A percentile compares a stretch with the other conserved stretches of the same genome.
Conservation (phyloP, 352 stramenopile genomes). For the Pythium apleroticum region DNA sequence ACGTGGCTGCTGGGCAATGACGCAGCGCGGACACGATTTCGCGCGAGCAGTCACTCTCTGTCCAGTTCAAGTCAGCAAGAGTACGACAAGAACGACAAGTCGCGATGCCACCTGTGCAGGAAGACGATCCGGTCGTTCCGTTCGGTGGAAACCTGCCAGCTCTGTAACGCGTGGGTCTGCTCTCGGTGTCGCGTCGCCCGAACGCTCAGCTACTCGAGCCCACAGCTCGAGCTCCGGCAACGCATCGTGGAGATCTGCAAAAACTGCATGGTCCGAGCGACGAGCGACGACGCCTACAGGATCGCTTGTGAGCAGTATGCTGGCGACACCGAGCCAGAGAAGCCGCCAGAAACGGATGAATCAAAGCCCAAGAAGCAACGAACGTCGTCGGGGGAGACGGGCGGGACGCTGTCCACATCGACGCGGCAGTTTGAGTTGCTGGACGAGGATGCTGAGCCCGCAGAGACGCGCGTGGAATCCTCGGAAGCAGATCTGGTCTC, state of each 20-base stretch:
- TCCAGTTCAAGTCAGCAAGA: too few relatives aligned
- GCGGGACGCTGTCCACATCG: background rate
- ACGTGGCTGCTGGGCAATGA: conserved; percentile 14
- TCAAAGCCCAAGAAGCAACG: background rate
- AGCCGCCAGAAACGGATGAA: too few relatives aligned
- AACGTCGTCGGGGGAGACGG: background rate
- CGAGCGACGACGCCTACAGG: conserved; percentile 7
- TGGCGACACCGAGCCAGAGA: background rate
- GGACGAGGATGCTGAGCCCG: background rate
- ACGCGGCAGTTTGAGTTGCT: background rate
- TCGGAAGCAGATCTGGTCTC: background rate
- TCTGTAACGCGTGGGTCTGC: conserved; percentile 18
- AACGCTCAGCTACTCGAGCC: conserved; percentile 6
- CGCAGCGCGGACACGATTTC: background rate
- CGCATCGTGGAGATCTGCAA: conserved; percentile 20
- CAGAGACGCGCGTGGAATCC: background rate
- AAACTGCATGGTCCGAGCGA: conserved; percentile 11
- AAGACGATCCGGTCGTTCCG: conserved; percentile 18
- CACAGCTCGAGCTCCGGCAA: conserved; percentile 2
- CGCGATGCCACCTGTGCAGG: conserved; percentile 4
- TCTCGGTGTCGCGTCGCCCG: conserved; percentile 14
- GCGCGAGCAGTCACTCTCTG: too few relatives aligned
- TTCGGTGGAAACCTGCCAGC: conserved; percentile 6
- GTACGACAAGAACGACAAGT: background rate
- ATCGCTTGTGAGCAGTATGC: conserved; percentile 18